phyloP scores from a whole-genome alignment of 306 rosid genomes.

The Begonia peltatifolia region DNA sequence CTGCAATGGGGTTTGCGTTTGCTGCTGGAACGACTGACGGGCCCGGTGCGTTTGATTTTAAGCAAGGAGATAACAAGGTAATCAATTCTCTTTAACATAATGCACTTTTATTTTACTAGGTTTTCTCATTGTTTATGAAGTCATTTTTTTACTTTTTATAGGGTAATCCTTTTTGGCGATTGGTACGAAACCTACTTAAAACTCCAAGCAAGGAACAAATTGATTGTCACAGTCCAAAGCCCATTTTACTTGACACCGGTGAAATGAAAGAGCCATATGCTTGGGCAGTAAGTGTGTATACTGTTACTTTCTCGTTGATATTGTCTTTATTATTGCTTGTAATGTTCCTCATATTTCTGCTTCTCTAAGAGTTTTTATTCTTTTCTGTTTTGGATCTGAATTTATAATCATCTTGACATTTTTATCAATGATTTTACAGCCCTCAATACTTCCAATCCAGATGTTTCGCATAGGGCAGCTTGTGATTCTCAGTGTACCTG shows the following conservation, averaged over 20 bases:
- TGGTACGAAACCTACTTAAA: constrained; percentile 60
- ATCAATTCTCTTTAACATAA: neutral
- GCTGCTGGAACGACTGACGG: constrained; percentile 98
- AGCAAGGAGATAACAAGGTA: constrained; percentile 84
- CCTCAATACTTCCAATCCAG: constrained; percentile 90
- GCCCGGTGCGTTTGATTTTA: constrained; percentile 92
- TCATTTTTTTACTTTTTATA: constrained; percentile 15
- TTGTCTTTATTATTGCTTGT: no score
- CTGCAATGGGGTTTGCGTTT: constrained; percentile 96
- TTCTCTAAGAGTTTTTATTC: no score
- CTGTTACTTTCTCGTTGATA: no score
- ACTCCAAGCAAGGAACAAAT: constrained; percentile 51
- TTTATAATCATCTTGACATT: neutral
- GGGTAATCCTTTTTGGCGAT: constrained; percentile 83
- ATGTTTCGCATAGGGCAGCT: constrained; percentile 71
- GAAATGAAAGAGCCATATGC: constrained; percentile 85
- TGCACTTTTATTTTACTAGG: no score
- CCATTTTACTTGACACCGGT: constrained; percentile 87
- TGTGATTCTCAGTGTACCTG: constrained; percentile 69
- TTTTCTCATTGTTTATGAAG: no score
- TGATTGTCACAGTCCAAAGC: constrained; percentile 74
- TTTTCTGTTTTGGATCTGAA: no score
- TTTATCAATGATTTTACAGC: constrained; percentile 34
- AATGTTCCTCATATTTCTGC: no score
- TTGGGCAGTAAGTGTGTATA: constrained; percentile 70